Conservation (phyloP, 2,329 filamentous ascomycete genomes). For the Trichoderma brevicompactum region DNA sequence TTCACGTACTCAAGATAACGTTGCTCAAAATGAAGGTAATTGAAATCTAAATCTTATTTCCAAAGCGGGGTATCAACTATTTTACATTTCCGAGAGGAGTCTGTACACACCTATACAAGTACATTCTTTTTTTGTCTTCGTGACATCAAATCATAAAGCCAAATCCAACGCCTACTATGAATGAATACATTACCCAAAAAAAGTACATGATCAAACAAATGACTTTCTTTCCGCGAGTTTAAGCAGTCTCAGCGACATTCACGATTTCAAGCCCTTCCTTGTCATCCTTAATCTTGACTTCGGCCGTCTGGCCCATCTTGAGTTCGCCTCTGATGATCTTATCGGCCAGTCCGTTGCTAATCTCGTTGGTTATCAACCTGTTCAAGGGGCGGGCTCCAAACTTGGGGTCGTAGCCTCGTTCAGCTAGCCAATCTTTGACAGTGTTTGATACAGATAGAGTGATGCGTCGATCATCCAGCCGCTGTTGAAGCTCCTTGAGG, state of each 20-base stretch:
- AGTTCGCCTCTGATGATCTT: conserved; percentile 88
- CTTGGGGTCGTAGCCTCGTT: conserved; percentile 86
- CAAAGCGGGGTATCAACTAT: conserved; percentile 27
- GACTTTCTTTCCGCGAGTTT: neutral
- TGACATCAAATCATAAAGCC: neutral
- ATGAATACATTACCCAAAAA: conserved; percentile 1
- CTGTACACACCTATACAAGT: conserved; percentile 15
- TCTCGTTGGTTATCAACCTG: conserved; percentile 84
- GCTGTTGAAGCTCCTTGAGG: conserved; percentile 77
- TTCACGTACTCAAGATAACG: no score
- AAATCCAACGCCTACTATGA: neutral
- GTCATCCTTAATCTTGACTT: conserved; percentile 69
- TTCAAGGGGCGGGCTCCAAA: conserved; percentile 92
- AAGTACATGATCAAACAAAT: neutral
- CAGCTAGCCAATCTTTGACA: conserved; percentile 84
- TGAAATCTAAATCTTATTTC: neutral
- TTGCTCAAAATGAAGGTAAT: neutral
- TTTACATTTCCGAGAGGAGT: conserved; percentile 27
- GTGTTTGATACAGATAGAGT: conserved; percentile 69
- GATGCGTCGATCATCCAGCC: conserved; percentile 86
- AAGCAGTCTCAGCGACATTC: conserved; percentile 31
- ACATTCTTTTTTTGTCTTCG: neutral
- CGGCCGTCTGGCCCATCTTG: conserved; percentile 73
- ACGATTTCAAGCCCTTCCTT: conserved; percentile 60
- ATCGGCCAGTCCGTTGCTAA: conserved; percentile 86